These are phyloP conservation scores for Candida mesenterica DNA, from an alignment of 1,139 yeast species.

Conservation along the genomic window DNA sequence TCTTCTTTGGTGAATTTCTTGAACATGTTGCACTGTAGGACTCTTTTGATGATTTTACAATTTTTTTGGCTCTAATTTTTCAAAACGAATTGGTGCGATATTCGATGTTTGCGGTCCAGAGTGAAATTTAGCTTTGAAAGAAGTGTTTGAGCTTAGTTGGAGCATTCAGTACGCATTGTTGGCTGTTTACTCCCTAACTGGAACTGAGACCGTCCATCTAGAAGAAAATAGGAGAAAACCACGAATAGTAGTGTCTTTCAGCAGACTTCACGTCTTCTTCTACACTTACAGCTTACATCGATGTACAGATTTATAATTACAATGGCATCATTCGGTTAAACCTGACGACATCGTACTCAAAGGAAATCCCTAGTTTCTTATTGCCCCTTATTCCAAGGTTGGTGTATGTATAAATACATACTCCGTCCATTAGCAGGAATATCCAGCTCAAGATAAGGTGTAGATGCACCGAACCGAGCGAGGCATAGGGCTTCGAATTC, in stretches of 20 bases:
- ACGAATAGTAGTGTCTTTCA: too few species aligned
- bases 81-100: too few species aligned
- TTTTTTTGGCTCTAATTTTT: not conserved
- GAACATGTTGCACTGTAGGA: slow-evolving; percentile 41
- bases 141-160: too few species aligned
- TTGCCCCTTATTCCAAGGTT: slow-evolving; percentile 52
- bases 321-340: slow-evolving; percentile 56
- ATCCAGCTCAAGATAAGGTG: slow-evolving; percentile 57
- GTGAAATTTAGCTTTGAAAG: too few species aligned
- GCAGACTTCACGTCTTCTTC: too few species aligned
- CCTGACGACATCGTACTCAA: slow-evolving; percentile 78
- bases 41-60: not conserved
- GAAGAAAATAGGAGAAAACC: too few species aligned
- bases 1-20: slow-evolving; percentile 82
- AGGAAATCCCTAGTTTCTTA: slow-evolving; percentile 49
- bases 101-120: too few species aligned
- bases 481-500: slow-evolving; percentile 63
- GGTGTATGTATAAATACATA: not conserved
- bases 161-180: too few species aligned
- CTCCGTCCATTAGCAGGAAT: slow-evolving; percentile 11
- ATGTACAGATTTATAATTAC: slow-evolving; percentile 73
- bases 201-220: too few species aligned
- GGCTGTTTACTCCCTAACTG: too few species aligned
- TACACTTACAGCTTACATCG: not conserved
- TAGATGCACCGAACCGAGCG: slow-evolving; percentile 52